Evolutionary conservation across 306 rosid species (phyloP).

Genomic region (Begonia fuchsioides): DNA sequence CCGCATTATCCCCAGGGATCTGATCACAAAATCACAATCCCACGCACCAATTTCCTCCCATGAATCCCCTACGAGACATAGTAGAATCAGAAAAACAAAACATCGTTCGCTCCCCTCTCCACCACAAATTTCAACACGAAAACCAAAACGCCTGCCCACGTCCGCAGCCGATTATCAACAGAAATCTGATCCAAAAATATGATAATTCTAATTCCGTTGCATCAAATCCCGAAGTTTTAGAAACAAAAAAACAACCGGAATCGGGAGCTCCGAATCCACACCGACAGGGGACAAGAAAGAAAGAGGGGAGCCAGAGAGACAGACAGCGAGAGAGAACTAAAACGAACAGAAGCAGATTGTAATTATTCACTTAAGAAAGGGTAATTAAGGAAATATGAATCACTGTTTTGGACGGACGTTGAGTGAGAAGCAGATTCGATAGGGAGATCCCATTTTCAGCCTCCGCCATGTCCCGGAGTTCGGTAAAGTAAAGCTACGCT

Average conservation of each 20-base stretch:
- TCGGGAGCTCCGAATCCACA: constrained; percentile 10
- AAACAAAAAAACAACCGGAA: neutral
- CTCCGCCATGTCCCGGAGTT: neutral
- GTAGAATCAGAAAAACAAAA: no score
- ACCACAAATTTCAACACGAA: constrained; percentile 20
- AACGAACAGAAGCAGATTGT: neutral
- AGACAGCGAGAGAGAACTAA: neutral
- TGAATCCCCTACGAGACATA: constrained; percentile 13
- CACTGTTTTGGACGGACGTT: neutral
- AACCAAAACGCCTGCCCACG: constrained; percentile 43
- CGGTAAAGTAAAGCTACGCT: neutral
- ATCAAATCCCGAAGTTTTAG: neutral
- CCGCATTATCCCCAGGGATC: constrained; percentile 79
- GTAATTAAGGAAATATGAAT: neutral
- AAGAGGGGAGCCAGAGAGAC: neutral
- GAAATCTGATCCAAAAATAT: neutral
- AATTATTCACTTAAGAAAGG: neutral
- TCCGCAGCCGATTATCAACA: constrained; percentile 2
- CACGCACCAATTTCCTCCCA: constrained; percentile 21
- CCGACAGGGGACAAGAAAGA: constrained; percentile 11
- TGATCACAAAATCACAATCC: constrained; percentile 55
- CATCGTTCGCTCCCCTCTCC: constrained; percentile 12
- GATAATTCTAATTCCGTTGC: neutral
- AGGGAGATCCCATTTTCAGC: constrained; percentile 4
- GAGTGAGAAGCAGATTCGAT: constrained; percentile 8